Evolutionary conservation across 805 yeast genomes (phyloP).

Genomic region (Gaillardinia entomophila): DNA sequence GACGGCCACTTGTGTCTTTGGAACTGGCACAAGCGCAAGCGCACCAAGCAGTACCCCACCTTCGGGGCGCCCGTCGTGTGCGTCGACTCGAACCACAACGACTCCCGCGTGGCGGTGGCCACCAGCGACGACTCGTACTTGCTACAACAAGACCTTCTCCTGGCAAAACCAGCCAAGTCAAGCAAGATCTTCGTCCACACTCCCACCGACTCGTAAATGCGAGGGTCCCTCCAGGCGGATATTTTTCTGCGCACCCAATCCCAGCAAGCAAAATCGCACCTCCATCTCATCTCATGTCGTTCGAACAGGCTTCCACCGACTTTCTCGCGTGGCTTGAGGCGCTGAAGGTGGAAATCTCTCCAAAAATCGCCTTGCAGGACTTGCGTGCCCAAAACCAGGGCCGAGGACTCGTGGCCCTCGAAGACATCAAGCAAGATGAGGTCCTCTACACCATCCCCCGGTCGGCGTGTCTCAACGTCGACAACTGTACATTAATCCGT

Average conservation of each 20-base stretch:
- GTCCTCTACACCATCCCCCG: slow-evolving; percentile 67
- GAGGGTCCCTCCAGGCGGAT: background rate
- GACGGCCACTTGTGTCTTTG: slow-evolving; percentile 48
- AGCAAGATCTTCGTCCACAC: background rate
- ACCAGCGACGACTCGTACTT: slow-evolving; percentile 38
- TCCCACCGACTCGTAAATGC: background rate
- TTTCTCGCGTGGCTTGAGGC: slow-evolving; percentile 23
- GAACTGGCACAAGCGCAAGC: slow-evolving; percentile 41
- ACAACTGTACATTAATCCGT: slow-evolving; percentile 42
- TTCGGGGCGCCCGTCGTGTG: slow-evolving; percentile 7
- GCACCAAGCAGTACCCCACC: slow-evolving; percentile 37
- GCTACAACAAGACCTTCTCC: slow-evolving; percentile 15
- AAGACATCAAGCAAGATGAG: slow-evolving; percentile 58
- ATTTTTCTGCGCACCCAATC: slow-evolving; percentile 3
- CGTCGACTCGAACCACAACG: slow-evolving; percentile 11
- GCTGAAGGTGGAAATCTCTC: slow-evolving; percentile 42
- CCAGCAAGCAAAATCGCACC: slow-evolving; percentile 9
- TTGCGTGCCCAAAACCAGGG: slow-evolving; percentile 60
- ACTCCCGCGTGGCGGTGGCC: slow-evolving; percentile 26
- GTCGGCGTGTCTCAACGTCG: slow-evolving; percentile 49
- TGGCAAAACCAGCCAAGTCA: background rate
- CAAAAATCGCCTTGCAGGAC: slow-evolving; percentile 58
- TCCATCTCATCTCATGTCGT: slow-evolving; percentile 1
- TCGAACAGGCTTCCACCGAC: slow-evolving; percentile 10
- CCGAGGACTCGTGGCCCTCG: slow-evolving; percentile 64